phyloP scores from a whole-genome alignment of 148 eudicot genomes.

The Talinum fruticosum region DNA sequence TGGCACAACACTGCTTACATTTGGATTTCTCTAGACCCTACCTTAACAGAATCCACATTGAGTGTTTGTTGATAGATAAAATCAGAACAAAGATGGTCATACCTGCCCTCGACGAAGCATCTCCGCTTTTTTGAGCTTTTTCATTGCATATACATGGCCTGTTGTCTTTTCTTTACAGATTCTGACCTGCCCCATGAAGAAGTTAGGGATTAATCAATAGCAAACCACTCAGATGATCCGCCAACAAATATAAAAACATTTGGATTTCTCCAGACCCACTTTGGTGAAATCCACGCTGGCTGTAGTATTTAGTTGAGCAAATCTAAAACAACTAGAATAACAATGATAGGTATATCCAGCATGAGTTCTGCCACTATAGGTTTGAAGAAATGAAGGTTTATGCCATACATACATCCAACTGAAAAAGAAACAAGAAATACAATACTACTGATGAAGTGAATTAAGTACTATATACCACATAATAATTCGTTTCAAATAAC shows the following conservation, averaged over 20 bases:
- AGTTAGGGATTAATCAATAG: slow-evolving; percentile 3
- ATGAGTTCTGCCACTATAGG: neutral
- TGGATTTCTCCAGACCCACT: neutral
- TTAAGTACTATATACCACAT: neutral
- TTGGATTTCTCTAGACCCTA: neutral
- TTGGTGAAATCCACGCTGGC: neutral
- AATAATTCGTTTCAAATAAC: neutral
- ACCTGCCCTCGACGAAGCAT: slow-evolving; percentile 99
- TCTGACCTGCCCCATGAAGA: slow-evolving; percentile 61
- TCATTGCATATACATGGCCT: slow-evolving; percentile 88
- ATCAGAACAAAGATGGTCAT: slow-evolving; percentile 24
- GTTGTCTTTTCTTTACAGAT: slow-evolving; percentile 85
- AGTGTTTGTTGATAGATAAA: neutral
- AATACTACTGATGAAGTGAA: neutral
- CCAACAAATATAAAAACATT: neutral
- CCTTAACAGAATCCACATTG: neutral
- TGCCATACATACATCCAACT: neutral
- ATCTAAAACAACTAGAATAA: neutral
- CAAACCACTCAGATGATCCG: neutral
- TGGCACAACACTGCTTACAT: neutral
- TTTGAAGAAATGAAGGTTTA: neutral
- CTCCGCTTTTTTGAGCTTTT: slow-evolving; percentile 91
- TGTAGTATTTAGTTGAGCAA: neutral
- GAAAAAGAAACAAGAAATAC: neutral
- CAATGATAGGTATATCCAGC: neutral